A percentile compares a stretch with the other conserved stretches of the same genome.
Evolutionary conservation across 1,284 basidiomycete species (phyloP).

Genomic region (Cryptococcus hybrid): DNA sequence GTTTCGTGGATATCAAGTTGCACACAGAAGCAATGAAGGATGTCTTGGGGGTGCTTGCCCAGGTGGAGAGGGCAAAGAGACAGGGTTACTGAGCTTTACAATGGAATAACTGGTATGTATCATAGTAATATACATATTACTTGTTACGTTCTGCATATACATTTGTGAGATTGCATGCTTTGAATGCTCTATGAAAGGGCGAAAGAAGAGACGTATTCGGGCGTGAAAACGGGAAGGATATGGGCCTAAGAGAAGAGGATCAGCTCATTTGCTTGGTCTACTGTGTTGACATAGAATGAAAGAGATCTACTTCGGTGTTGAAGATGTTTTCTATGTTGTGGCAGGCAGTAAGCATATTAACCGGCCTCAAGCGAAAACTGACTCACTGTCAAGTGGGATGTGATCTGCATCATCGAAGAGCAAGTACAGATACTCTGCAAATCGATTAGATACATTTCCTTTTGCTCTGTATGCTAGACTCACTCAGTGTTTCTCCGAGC

Average conservation of each 20-base stretch:
- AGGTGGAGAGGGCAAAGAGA: conserved; percentile 16
- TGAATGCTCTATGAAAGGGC: conserved; percentile 21
- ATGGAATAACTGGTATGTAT: too few relatives aligned
- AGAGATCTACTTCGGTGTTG: conserved; percentile 74
- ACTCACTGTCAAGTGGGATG: conserved; percentile 69
- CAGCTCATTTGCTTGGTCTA: too few relatives aligned
- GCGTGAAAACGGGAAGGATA: conserved; percentile 49
- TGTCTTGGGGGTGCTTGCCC: conserved; percentile 26
- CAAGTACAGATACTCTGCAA: conserved; percentile 79
- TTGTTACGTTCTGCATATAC: too few relatives aligned
- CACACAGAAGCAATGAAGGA: conserved; percentile 43
- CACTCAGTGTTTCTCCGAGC: conserved; percentile 83
- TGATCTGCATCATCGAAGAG: conserved; percentile 74
- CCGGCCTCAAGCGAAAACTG: too few relatives aligned
- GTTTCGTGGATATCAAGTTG: conserved; percentile 38
- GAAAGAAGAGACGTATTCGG: conserved; percentile 37
- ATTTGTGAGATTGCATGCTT: too few relatives aligned
- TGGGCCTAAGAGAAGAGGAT: conserved; percentile 29
- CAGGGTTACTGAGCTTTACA: conserved; percentile 1
- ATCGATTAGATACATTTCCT: not conserved
- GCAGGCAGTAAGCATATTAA: not conserved
- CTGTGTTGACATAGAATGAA: not conserved
- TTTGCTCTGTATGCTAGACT: conserved; percentile 15
- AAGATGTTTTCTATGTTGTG: conserved; percentile 72
- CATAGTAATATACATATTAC: too few relatives aligned